Evolutionary conservation across 208 protist genomes (phyloP), one percentile per base, ranked within the genome.

Genomic region (Wallacemonas rigidus): DNA sequence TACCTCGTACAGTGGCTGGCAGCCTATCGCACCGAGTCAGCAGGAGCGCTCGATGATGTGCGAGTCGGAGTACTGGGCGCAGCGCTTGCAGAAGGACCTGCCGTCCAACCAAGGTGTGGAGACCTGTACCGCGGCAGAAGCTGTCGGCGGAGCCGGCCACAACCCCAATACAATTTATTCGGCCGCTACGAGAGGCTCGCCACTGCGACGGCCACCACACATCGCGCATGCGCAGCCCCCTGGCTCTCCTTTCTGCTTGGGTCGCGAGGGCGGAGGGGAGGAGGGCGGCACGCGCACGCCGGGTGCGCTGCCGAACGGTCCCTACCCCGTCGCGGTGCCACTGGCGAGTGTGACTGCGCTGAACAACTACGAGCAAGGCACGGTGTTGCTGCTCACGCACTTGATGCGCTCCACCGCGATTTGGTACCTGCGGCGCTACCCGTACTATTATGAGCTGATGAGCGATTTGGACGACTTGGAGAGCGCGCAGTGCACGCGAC

Each of bases 381-480:
- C 91, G 76, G 61, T 94, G 61, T 70, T 95, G 73, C 75, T 95
- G 26, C 70, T 91, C 7, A 82, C 87, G 44, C 87, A 93, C 61
- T 61, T 86, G 11, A 90, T 95, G 76, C 83, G 91, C 15, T 78
- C 75, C 8, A 74, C 81, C 6, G 86, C 74, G 17, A 57, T 78
- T 8, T 77, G 83, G 60, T 86, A 88, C 69, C 72, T 90, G 8
- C 69, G 81, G 44, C 9, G 60, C 6, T 94, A 94, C 58, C 50
- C 44, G 36, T 85, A 89, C 41, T 82, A 82, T 17, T 75, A 77
- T 51, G 85, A 87, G 68, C 72, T 94, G 17, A 58, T 94, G 50
- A 80, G 86, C 51, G 88, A 93, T 69, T 69, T 92, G 38, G 87
- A 94, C 12, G 80, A 90, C 62, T 73, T 94, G 54, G 85, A 94